phyloP scores from a whole-genome alignment of 345 rosid genomes.

The Eucalyptus sp. region DNA sequence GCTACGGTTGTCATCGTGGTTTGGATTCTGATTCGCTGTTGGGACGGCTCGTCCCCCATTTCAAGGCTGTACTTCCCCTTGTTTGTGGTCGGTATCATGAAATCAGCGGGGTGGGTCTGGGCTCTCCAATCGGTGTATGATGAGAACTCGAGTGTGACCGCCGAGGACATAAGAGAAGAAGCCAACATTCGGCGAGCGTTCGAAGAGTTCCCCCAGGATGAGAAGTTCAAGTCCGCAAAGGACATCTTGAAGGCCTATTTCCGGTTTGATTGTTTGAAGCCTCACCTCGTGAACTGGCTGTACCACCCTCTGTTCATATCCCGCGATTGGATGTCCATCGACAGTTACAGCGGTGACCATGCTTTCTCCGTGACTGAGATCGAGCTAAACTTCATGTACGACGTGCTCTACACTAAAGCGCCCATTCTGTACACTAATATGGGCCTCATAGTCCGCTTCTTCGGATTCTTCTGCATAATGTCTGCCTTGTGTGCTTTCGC shows the following conservation, averaged over 20 bases:
- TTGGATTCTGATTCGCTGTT: not conserved
- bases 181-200: not conserved
- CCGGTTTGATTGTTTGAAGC: not conserved
- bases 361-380: not conserved
- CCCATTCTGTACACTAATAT: not conserved
- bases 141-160: not conserved
- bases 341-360: not conserved
- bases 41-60: not conserved
- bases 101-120: not conserved
- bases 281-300: not conserved
- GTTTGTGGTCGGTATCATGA: not conserved
- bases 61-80: not conserved
- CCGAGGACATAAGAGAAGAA: not conserved
- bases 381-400: not conserved
- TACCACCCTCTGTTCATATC: not conserved
- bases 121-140: not conserved
- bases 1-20: not conserved
- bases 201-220: not conserved
- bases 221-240: not conserved
- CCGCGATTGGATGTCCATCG: not conserved
- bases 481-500: not conserved
- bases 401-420: not conserved
- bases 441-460: not conserved
- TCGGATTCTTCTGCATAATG: not conserved
- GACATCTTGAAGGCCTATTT: not conserved